Percentiles rank a stretch among this genome's conserved stretches.
These are phyloP conservation scores for Puccinia novopanici DNA, from an alignment of 1,284 basidiomycete genomes.

Conservation along the genomic window DNA sequence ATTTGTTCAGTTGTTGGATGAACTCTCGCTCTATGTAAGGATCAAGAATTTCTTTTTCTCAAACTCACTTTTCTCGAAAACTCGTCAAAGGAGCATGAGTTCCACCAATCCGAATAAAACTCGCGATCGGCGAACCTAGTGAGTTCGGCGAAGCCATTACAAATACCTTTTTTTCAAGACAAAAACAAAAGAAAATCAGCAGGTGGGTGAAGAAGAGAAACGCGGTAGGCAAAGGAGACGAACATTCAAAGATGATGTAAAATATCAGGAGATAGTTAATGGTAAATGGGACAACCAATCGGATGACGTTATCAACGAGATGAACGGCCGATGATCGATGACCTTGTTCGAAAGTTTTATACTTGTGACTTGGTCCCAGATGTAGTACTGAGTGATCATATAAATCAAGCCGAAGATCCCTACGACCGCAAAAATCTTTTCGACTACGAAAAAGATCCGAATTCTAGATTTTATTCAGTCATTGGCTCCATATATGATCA, in stretches of 20 bases:
- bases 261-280: constrained; percentile 62
- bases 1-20: background rate
- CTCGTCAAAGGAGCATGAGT: constrained; percentile 92
- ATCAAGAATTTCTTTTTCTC: background rate
- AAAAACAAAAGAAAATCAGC: constrained; percentile 1
- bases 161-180: constrained; percentile 73
- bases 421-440: constrained; percentile 91
- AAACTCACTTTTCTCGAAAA: constrained; percentile 70
- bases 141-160: constrained; percentile 85
- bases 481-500: background rate
- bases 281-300: constrained; percentile 88
- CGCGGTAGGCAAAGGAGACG: background rate
- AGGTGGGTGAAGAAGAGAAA: background rate
- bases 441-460: constrained; percentile 82
- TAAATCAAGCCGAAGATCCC: constrained; percentile 87
- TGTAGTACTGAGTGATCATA: constrained; percentile 86
- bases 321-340: background rate
- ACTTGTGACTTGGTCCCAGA: constrained; percentile 68
- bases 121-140: constrained; percentile 87
- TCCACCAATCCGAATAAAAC: constrained; percentile 99
- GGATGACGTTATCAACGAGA: constrained; percentile 52
- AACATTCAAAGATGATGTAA: constrained; percentile 59
- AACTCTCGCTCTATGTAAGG: background rate
- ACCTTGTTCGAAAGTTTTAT: constrained; percentile 56
- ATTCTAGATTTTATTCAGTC: constrained; percentile 7